A percentile compares a stretch with the other conserved stretches of the same genome.
These are phyloP conservation scores for Aureobasidium leucospermi DNA, from an alignment of 2,329 filamentous ascomycete genomes.

Conservation along the genomic window DNA sequence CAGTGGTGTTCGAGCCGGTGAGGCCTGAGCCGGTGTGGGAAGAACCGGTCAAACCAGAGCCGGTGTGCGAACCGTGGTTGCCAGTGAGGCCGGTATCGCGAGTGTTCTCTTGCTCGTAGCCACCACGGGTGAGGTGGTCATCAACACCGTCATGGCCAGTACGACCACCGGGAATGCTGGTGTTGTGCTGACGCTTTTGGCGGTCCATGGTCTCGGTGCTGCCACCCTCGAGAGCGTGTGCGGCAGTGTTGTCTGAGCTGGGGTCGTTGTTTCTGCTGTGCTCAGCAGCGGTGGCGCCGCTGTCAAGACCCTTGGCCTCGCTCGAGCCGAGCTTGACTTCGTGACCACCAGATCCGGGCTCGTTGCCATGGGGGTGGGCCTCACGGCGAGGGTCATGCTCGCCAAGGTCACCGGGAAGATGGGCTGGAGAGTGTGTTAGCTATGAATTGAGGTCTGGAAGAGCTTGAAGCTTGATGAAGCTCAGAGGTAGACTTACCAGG, in stretches of 20 bases:
- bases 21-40: not conserved
- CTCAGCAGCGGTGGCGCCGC: not conserved
- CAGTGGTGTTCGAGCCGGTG: not conserved
- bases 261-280: not conserved
- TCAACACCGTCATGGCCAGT: not conserved
- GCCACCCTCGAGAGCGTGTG: constrained; percentile 3
- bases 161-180: not conserved
- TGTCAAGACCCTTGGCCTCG: not conserved
- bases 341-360: constrained; percentile 4
- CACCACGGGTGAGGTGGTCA: not conserved
- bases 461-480: not conserved
- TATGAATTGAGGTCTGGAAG: not conserved
- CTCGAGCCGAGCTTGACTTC: not conserved
- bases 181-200: constrained; percentile 3
- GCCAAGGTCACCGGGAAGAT: constrained; percentile 13
- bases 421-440: not conserved
- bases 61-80: not conserved
- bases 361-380: constrained; percentile 11
- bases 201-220: constrained; percentile 6
- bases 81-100: not conserved
- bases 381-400: constrained; percentile 10
- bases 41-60: not conserved
- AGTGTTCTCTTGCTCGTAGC: not conserved
- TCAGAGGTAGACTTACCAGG: not conserved
- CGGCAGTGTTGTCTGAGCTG: not conserved